Evolutionary conservation across 805 yeast species (phyloP).

Genomic region (Ascoidea tarda): DNA sequence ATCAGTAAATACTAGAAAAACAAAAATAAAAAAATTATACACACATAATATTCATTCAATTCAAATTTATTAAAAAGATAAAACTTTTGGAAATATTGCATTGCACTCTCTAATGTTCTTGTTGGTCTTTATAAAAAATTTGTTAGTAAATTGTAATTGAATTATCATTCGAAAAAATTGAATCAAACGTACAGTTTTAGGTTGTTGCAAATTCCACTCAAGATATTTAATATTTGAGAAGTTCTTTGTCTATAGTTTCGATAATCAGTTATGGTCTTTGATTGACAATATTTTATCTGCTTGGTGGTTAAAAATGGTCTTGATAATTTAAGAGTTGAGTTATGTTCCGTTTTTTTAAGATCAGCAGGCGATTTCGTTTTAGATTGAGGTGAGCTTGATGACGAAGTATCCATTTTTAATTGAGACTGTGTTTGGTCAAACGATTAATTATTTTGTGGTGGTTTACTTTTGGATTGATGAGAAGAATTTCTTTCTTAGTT

Average conservation of each 20-base stretch:
- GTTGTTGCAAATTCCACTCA: constrained; percentile 35
- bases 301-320: constrained; percentile 46
- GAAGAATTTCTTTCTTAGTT: no score
- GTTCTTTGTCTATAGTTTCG: constrained; percentile 37
- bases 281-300: constrained; percentile 38
- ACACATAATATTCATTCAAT: constrained; percentile 24
- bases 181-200: constrained; percentile 27
- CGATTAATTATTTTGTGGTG: no score
- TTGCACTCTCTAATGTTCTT: constrained; percentile 52
- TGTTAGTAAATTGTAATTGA: no score
- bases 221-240: constrained; percentile 36
- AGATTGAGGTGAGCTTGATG: no score
- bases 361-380: no score
- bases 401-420: no score
- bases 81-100: constrained; percentile 60
- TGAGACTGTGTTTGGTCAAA: no score
- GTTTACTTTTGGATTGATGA: no score
- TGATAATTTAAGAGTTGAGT: constrained; percentile 25
- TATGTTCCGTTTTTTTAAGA: background rate
- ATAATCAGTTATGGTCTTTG: constrained; percentile 34
- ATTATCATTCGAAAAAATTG: no score
- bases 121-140: constrained; percentile 27
- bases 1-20: no score
- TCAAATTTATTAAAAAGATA: constrained; percentile 52
- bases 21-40: no score